phyloP scores from a whole-genome alignment of 2,329 filamentous ascomycete genomes.

The Camptophora hylomeconis region DNA sequence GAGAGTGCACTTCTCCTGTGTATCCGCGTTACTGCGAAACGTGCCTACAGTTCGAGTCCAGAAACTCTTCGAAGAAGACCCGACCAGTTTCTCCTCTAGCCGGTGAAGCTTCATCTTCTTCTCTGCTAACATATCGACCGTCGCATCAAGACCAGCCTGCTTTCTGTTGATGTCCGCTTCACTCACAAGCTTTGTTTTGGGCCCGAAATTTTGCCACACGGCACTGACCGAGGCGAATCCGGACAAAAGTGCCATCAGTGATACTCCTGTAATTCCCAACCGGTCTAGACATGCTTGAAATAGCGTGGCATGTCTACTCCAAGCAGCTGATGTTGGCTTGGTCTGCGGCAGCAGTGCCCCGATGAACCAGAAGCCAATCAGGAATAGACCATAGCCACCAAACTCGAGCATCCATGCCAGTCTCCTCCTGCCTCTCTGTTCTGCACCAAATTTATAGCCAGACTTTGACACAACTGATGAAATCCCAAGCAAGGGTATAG shows the following conservation, averaged over 20 bases:
- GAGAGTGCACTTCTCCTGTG: conserved; percentile 41
- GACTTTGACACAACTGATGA: conserved; percentile 46
- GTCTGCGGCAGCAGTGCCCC: conserved; percentile 48
- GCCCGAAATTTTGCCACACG: conserved; percentile 71
- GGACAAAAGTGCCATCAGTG: conserved; percentile 74
- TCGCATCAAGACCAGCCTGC: conserved; percentile 63
- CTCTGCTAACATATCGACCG: conserved; percentile 62
- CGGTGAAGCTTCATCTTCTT: conserved; percentile 58
- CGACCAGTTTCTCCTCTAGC: conserved; percentile 51
- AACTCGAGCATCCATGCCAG: conserved; percentile 53
- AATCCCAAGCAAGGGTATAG: conserved; percentile 69
- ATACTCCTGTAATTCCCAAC: conserved; percentile 73
- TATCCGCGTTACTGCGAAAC: conserved; percentile 44
- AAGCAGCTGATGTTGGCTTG: conserved; percentile 26
- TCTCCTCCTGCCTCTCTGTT: conserved; percentile 42
- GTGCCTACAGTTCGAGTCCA: conserved; percentile 62
- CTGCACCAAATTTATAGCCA: conserved; percentile 51
- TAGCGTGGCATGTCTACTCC: conserved; percentile 28
- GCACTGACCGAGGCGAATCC: conserved; percentile 82
- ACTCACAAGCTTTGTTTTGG: conserved; percentile 50
- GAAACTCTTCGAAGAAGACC: conserved; percentile 39
- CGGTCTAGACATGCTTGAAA: conserved; percentile 47
- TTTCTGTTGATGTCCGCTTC: conserved; percentile 66
- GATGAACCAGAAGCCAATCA: conserved; percentile 64
- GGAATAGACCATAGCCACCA: conserved; percentile 52